These are phyloP conservation scores for Candida boidinii DNA, from an alignment of 805 yeast species.

Conservation along the genomic window DNA sequence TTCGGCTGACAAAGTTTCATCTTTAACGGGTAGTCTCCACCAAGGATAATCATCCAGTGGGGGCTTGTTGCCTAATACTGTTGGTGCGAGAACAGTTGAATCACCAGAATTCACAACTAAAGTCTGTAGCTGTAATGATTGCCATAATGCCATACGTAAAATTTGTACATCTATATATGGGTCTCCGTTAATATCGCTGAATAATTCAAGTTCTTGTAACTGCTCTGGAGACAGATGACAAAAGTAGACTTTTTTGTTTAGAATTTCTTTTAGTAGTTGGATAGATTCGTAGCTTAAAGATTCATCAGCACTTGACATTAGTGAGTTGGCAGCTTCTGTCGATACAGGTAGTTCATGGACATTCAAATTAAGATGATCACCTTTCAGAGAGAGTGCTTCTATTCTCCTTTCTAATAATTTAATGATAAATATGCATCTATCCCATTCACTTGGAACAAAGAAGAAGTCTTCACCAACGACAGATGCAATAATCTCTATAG, in stretches of 20 bases:
- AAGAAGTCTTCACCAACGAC: conserved; percentile 42
- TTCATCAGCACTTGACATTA: background rate
- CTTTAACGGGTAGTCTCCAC: conserved; percentile 35
- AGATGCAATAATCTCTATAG: conserved; percentile 30
- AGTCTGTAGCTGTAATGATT: conserved; percentile 33
- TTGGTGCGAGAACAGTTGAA: conserved; percentile 20
- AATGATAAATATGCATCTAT: conserved; percentile 39
- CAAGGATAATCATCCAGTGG: conserved; percentile 24
- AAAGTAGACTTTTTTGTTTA: conserved; percentile 35
- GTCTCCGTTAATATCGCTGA: conserved; percentile 26
- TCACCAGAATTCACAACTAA: conserved; percentile 24
- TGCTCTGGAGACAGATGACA: conserved; percentile 43
- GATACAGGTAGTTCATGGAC: background rate
- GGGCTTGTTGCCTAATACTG: conserved; percentile 16
- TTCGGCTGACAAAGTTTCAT: conserved; percentile 38
- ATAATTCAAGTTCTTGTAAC: conserved; percentile 33
- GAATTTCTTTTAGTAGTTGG: conserved; percentile 19
- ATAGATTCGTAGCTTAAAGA: conserved; percentile 6
- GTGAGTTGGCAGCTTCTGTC: conserved; percentile 1
- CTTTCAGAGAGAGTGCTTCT: conserved; percentile 3
- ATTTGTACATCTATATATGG: conserved; percentile 30
- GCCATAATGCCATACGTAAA: conserved; percentile 42
- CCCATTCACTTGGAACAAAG: conserved; percentile 49
- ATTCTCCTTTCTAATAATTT: conserved; percentile 30
- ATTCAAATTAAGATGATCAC: conserved; percentile 1